Evolutionary conservation across 2,329 filamentous ascomycete genomes (phyloP).

Genomic region (Stenocarpella maydis): DNA sequence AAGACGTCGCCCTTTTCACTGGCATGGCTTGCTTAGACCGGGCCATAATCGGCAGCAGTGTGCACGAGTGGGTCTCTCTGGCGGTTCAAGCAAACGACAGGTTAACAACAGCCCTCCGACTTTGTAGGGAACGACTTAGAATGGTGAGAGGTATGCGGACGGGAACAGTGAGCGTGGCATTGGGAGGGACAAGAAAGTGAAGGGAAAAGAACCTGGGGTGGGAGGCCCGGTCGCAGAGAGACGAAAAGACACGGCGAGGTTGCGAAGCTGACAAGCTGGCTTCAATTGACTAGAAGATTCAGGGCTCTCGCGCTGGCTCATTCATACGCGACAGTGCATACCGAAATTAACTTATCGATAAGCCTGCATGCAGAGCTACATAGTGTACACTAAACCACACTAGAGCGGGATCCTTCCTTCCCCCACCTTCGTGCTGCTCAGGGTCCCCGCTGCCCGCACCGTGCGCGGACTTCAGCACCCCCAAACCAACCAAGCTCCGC

Average conservation of each 20-base stretch:
- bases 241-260: slow-evolving; percentile 1
- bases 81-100: neutral
- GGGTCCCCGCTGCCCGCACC: slow-evolving; percentile 6
- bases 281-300: slow-evolving; percentile 35
- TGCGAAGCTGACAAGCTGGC: slow-evolving; percentile 40
- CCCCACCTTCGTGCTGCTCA: neutral
- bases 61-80: neutral
- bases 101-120: neutral
- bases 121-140: neutral
- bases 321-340: slow-evolving; percentile 22
- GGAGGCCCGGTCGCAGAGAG: neutral
- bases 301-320: too few species aligned
- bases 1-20: slow-evolving; percentile 70
- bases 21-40: slow-evolving; percentile 74
- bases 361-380: slow-evolving; percentile 15
- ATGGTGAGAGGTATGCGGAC: neutral
- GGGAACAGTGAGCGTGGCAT: neutral
- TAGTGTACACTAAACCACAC: too few species aligned
- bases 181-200: neutral
- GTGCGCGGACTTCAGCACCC: neutral
- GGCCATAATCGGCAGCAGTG: slow-evolving; percentile 62
- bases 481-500: neutral
- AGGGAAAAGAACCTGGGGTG: neutral
- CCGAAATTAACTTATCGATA: slow-evolving; percentile 35
- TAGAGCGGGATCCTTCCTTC: neutral